phyloP scores from a whole-genome alignment of 148 eudicot species.

The Silene conica region DNA sequence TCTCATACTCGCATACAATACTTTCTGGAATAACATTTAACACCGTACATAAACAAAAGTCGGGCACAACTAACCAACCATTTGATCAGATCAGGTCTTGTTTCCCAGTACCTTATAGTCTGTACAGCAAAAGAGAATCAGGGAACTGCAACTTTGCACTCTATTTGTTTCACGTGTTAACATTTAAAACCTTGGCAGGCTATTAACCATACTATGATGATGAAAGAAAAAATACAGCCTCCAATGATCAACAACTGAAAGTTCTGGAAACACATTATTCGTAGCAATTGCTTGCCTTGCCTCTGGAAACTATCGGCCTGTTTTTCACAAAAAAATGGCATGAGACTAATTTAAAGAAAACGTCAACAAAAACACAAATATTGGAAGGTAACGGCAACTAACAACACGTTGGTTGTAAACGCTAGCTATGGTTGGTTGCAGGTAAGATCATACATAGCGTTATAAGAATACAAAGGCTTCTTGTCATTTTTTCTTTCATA shows the following conservation, averaged over 20 bases:
- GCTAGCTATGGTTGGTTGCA: too few species aligned
- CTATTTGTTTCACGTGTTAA: slow-evolving; percentile 19
- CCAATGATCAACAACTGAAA: slow-evolving; percentile 71
- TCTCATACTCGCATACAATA: background rate
- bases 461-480: too few species aligned
- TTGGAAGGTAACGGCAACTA: background rate
- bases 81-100: background rate
- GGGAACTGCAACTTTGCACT: slow-evolving; percentile 14
- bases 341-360: background rate
- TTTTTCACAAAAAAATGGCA: background rate
- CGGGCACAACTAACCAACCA: background rate
- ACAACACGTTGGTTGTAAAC: too few species aligned
- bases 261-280: slow-evolving; percentile 94
- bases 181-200: slow-evolving; percentile 73
- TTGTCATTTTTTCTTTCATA: too few species aligned
- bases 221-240: slow-evolving; percentile 47
- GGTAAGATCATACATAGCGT: too few species aligned
- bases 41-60: background rate
- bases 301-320: slow-evolving; percentile 98
- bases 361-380: background rate
- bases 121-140: slow-evolving; percentile 22
- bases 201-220: slow-evolving; percentile 70
- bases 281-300: slow-evolving; percentile 84
- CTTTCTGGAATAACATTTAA: background rate
- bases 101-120: background rate